Base-by-base conservation (phyloP, 2,329 filamentous ascomycete genomes). In the Ceratocystiopsis sp. region DNA sequence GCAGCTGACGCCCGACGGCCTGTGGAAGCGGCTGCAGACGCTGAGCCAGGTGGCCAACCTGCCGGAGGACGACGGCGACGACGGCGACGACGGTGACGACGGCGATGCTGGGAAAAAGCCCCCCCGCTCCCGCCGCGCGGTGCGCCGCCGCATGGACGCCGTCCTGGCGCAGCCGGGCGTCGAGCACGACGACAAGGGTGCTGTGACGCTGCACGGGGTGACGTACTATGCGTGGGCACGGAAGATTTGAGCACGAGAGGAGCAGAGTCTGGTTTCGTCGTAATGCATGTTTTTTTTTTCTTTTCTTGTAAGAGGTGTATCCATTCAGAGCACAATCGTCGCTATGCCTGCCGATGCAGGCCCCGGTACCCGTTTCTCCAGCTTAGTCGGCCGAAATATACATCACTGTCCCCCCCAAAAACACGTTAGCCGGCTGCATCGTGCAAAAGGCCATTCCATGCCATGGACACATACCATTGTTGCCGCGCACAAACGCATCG, bases 401-500 rank as follows among this genome's bases (percentile, higher is more conserved):
- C 75, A 80, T 80, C 46, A 80, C 76, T 80, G 44, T 9, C 16
- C 15, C 10, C 16, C 15, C 14, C 11, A 37, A 17, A 38, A 33
- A 11, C 25, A 10, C 25, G 25, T 29, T 29, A 29, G 25, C 19
- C 19, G 7, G 7, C 19, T 21, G 19, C 19, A 7, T 7, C 19
- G 19, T 21, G 19, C 19, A 4, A 21, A 21, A 4, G 19, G 19
- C 19, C 19, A 21, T 21, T 4, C 19, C 19, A 21, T 21, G 9
- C n/a, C 16, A 14, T 4, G 35, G 12, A 16, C 45, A 35, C 6
- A 10, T 32, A 52, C 89, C 89, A 57, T 96, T 96, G 65, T 96
- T 96, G 53, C 89, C 89, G 60, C 89, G 75, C 45, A 96, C 83
- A 60, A 96, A 96, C 6, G 89, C 85, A 67, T 96, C 89, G 9